Conservation (phyloP, 768 basidiomycete genomes). For the Phaffia tasmanica region DNA sequence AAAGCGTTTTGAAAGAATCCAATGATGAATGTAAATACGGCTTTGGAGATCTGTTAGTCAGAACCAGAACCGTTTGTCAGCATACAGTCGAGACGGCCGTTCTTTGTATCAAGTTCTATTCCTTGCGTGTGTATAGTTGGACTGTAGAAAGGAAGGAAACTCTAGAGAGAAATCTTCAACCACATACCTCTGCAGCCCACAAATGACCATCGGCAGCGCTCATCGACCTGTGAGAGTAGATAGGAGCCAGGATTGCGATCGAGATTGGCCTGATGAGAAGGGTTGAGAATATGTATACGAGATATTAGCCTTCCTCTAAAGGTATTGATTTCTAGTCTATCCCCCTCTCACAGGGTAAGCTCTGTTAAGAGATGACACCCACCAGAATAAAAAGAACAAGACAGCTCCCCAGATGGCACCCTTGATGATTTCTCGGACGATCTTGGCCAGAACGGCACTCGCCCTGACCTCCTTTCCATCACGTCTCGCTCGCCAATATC, state of each 20-base stretch:
- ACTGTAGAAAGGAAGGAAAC: not conserved
- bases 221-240: slow-evolving; percentile 22
- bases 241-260: slow-evolving; percentile 24
- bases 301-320: no score
- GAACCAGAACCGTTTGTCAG: not conserved
- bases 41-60: slow-evolving; percentile 13
- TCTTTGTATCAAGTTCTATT: not conserved
- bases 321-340: no score
- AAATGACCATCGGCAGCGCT: slow-evolving; percentile 19
- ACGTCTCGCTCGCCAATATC: slow-evolving; percentile 1
- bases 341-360: no score
- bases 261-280: slow-evolving; percentile 20
- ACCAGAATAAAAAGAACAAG: slow-evolving; percentile 26
- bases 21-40: slow-evolving; percentile 24
- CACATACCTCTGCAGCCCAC: slow-evolving; percentile 18
- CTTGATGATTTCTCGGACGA: slow-evolving; percentile 6
- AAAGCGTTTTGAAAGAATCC: slow-evolving; percentile 22
- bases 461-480: not conserved
- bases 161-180: not conserved
- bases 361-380: not conserved
- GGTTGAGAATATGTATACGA: no score
- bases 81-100: not conserved
- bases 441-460: slow-evolving; percentile 6
- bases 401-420: slow-evolving; percentile 21
- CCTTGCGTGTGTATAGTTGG: not conserved